Evolutionary conservation across 306 rosid species (phyloP), one percentile per base, ranked within the genome.

Genomic region (Gastrolobium bilobum): DNA sequence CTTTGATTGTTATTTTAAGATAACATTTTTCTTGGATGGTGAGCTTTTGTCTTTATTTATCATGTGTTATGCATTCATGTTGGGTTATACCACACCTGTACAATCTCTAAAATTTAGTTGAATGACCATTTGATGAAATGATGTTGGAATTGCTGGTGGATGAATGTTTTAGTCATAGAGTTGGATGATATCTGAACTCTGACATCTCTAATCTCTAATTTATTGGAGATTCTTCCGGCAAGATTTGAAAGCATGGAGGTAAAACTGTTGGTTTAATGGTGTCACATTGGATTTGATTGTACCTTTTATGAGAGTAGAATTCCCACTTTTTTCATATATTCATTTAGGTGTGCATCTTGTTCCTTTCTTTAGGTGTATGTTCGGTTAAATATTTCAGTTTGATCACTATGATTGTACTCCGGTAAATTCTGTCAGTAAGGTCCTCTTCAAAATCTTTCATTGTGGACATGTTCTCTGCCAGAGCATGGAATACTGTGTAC

Each of bases 381-480:
- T 65, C 64, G 38, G 59, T 65, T 66, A 72, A 69, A 66, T 72
- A 15, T 68, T 40, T 37, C 14, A 9, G 73, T 43, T 37, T 52
- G 74, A 68, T 75, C 44, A 59, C 48, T 59, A 31, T 39, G 61
- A 43, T 34, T 13, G 61, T 39, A 65, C 31, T 47, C 38, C 31
- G 53, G 52, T 35, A 71, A 64, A 77, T 57, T 77, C 70, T 20
- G 72, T 42, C 15, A 10, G 70, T 31, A 46, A 10, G 53, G 31
- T 30, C 42, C 64, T 38, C 81, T 51, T 53, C 60, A 34, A 43
- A 71, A 10, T 46, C 15, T 78, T 82, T 30, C 48, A 13, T 15
- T 69, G 11, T 56, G 74, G 76, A 77, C 38, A 54, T 46, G 75
- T 75, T 50, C 46, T 68, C 53, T 47, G 37, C 68, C 65, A 51